A percentile compares a stretch with the other conserved stretches of the same genome.
Evolutionary conservation across 352 stramenopile genomes (phyloP).

Genomic region (Hyaloperonospora brassicae): DNA sequence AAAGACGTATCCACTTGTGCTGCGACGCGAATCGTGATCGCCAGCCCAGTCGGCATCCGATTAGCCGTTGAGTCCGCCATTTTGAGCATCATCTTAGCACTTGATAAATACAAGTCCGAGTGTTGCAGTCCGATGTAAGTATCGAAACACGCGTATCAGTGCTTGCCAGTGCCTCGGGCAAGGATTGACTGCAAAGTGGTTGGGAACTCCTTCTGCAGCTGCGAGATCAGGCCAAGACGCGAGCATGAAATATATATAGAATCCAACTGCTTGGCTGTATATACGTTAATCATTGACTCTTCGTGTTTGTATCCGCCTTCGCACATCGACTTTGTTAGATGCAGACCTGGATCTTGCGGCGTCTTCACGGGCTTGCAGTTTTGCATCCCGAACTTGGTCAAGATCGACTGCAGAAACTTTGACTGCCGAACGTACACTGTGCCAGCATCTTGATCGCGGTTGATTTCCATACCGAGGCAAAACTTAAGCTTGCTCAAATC

Average conservation of each 20-base stretch:
- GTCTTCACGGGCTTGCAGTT: neutral
- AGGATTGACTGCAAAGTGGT: neutral
- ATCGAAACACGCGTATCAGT: neutral
- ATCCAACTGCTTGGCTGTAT: neutral
- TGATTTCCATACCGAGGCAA: neutral
- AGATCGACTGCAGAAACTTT: neutral
- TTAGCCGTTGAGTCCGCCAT: neutral
- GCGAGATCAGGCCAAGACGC: neutral
- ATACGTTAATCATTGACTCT: neutral
- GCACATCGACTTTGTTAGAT: too few relatives aligned
- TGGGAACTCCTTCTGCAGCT: neutral
- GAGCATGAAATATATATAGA: neutral
- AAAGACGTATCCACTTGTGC: neutral
- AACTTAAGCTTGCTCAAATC: neutral
- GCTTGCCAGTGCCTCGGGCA: neutral
- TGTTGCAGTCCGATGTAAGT: neutral
- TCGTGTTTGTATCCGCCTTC: neutral
- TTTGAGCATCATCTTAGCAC: neutral
- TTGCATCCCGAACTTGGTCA: neutral
- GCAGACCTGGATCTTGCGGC: neutral
- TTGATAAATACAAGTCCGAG: too few relatives aligned
- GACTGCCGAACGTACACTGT: neutral
- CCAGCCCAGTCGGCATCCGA: neutral
- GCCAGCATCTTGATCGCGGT: neutral
- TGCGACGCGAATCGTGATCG: neutral